Base-by-base conservation (phyloP, 768 basidiomycete genomes). In the Filobasidium wieringae region DNA sequence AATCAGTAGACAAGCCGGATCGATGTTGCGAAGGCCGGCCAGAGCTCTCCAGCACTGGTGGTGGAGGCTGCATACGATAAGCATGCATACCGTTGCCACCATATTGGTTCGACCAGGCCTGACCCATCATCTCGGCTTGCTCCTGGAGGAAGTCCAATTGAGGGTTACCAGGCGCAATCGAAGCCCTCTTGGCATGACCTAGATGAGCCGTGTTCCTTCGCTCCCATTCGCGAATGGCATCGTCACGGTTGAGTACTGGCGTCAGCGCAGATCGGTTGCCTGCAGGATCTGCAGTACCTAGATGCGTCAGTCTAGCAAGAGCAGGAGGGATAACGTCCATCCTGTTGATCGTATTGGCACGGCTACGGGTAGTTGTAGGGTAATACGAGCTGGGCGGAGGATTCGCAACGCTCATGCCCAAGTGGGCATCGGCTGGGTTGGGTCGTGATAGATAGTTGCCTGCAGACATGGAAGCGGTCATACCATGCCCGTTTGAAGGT, bases 161-260 rank as follows among this genome's bases (percentile, higher is more conserved):
- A 6, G 87, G 89, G 26, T 85, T 84, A 67, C 85, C 82, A 15
- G 82, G n/a, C 77, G 74, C 62, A 63, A 68, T 52, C 51, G 67
- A 65, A 41, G 64, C 40, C 53, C 68, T 53, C 36, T 68, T 64
- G 41, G 60, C 53, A 61, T 75, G 68, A 1, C 81, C 79, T 66
- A 85, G 85, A 27, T 36, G 36, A 17, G 84, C 87, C 11, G 83
- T 76, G 69, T 90, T 87, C 61, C 91, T 77, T 63, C 90, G 76
- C 74, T 97, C 95, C 93, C 93, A 97, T 75, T 96, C 93, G 40
- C 85, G 82, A 78, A 89, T 86, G 41, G 88, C 86, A 62, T 99
- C 93, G 64, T 97, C 93, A 53, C 93, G 80, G 66, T 93, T 92
- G 63, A 97, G 75, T 30, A 95, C 91, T 2, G 93, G 93, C 14